Conservation (phyloP, 2,329 filamentous ascomycete genomes). For the Colletotrichum sp. region DNA sequence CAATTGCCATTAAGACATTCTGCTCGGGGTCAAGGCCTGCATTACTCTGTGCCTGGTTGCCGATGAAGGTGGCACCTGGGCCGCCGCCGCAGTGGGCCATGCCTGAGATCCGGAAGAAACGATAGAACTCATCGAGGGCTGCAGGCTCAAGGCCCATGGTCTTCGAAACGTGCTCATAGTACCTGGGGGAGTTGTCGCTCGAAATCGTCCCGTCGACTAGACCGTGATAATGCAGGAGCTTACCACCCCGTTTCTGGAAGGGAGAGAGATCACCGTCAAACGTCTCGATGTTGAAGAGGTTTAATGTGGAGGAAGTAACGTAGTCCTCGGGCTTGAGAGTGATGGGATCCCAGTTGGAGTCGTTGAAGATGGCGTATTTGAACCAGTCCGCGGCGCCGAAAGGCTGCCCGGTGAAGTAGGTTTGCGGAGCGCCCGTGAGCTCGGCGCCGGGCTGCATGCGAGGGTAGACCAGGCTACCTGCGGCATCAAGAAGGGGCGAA, state of each 20-base stretch:
- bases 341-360: conserved; percentile 41
- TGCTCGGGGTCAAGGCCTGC: conserved; percentile 29
- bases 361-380: conserved; percentile 44
- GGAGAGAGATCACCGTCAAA: conserved; percentile 41
- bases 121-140: conserved; percentile 39
- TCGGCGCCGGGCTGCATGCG: conserved; percentile 54
- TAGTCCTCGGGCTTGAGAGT: conserved; percentile 37
- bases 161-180: conserved; percentile 51
- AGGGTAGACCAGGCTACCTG: conserved; percentile 42
- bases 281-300: conserved; percentile 45
- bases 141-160: conserved; percentile 42
- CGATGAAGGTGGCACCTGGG: conserved; percentile 28
- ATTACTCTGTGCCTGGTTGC: conserved; percentile 25
- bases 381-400: conserved; percentile 38
- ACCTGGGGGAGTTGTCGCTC: conserved; percentile 48
- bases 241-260: conserved; percentile 44
- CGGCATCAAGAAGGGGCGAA: conserved; percentile 29
- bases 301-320: conserved; percentile 27
- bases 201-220: conserved; percentile 45
- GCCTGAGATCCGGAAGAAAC: conserved; percentile 35
- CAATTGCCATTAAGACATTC: conserved; percentile 33
- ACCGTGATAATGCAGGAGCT: conserved; percentile 53
- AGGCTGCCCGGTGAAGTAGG: conserved; percentile 34
- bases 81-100: conserved; percentile 36
- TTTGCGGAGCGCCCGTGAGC: conserved; percentile 41